Evolutionary conservation across 2,329 filamentous ascomycete genomes (phyloP).

Genomic region (Scedosporium boydii): DNA sequence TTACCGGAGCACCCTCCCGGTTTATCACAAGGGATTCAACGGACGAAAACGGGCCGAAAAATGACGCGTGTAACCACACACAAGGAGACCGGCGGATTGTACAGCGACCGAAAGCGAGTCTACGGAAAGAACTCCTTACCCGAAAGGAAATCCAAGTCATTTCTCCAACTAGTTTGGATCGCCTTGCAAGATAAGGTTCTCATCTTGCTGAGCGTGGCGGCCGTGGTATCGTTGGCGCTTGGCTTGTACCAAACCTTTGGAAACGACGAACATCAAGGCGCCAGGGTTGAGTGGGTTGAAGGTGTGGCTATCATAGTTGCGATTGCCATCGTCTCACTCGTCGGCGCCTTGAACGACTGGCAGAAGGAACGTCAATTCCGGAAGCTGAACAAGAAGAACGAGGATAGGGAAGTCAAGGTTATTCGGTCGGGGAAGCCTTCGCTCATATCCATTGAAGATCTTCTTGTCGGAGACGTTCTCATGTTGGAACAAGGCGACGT

Average conservation of each 20-base stretch:
- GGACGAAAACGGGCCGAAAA: conserved; percentile 1
- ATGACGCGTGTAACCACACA: background rate
- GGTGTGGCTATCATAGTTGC: conserved; percentile 58
- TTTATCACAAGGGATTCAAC: background rate
- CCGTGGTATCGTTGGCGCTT: conserved; percentile 54
- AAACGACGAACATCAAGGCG: conserved; percentile 28
- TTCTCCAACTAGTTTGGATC: conserved; percentile 54
- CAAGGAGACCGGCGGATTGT: conserved; percentile 11
- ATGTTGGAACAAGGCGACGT: conserved; percentile 61
- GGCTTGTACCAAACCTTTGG: conserved; percentile 59
- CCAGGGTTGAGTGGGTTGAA: conserved; percentile 54
- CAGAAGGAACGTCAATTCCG: conserved; percentile 58
- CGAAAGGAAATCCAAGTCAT: conserved; percentile 50
- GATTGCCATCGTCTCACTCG: conserved; percentile 54
- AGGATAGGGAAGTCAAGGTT: conserved; percentile 55
- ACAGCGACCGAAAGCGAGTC: conserved; percentile 44
- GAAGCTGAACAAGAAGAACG: conserved; percentile 51
- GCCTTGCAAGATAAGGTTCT: conserved; percentile 62
- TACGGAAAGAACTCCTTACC: conserved; percentile 53
- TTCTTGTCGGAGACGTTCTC: conserved; percentile 61
- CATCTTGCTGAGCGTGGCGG: conserved; percentile 55
- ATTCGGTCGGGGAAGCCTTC: conserved; percentile 56
- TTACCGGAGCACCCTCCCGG: background rate
- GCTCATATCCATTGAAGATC: conserved; percentile 56
- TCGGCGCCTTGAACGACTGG: conserved; percentile 57